phyloP scores from a whole-genome alignment of 495 filamentous ascomycete species.

The Penicillium antarcticum region DNA sequence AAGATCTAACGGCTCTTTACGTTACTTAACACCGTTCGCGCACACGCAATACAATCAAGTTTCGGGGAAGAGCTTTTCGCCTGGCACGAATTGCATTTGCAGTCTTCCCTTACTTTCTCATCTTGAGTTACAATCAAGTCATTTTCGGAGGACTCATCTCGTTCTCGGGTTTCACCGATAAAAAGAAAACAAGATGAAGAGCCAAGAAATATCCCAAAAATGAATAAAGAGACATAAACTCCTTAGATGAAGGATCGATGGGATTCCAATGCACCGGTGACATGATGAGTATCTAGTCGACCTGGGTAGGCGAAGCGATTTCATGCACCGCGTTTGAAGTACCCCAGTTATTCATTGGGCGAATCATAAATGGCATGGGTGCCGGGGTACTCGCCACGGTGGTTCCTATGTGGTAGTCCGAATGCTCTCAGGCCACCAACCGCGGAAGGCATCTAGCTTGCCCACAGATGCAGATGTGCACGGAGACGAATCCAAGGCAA shows the following conservation, averaged over 20 bases:
- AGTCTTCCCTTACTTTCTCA: slow-evolving; percentile 27
- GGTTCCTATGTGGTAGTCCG: slow-evolving; percentile 45
- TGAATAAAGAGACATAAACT: too few relatives aligned
- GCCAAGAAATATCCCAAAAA: too few relatives aligned
- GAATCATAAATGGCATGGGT: slow-evolving; percentile 37
- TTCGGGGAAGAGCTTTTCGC: slow-evolving; percentile 8
- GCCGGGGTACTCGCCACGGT: slow-evolving; percentile 36
- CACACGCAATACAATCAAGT: neutral
- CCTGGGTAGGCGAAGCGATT: slow-evolving; percentile 24
- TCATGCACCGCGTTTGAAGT: slow-evolving; percentile 42
- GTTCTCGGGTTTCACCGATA: slow-evolving; percentile 13
- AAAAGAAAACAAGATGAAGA: too few relatives aligned
- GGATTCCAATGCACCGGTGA: too few relatives aligned
- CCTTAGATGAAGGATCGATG: too few relatives aligned
- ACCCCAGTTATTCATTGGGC: slow-evolving; percentile 40
- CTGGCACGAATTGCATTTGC: slow-evolving; percentile 18
- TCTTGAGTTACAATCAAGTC: slow-evolving; percentile 27
- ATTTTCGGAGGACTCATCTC: slow-evolving; percentile 16
- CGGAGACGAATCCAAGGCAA: neutral
- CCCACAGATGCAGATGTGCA: neutral
- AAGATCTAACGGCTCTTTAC: too few relatives aligned
- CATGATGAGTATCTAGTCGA: too few relatives aligned
- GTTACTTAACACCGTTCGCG: too few relatives aligned
- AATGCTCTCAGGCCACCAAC: slow-evolving; percentile 31
- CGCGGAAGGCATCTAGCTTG: slow-evolving; percentile 20